These are phyloP conservation scores for Xanthoconium purpureum DNA, from an alignment of 768 basidiomycete genomes.

Conservation along the genomic window DNA sequence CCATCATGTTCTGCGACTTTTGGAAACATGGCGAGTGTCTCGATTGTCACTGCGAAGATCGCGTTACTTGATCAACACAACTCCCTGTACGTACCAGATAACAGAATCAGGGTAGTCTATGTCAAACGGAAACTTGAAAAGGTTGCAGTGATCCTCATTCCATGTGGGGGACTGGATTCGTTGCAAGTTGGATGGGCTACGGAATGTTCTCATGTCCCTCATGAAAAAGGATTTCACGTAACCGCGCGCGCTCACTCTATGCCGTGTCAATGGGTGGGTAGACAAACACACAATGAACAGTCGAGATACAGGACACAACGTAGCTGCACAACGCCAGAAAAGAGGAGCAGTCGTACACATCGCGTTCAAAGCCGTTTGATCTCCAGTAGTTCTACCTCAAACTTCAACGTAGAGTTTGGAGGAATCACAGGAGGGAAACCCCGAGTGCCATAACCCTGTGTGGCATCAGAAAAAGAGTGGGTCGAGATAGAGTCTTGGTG, in stretches of 20 bases:
- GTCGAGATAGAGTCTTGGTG: constrained; percentile 17
- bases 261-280: not conserved
- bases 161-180: too few relatives aligned
- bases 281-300: constrained; percentile 19
- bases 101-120: too few relatives aligned
- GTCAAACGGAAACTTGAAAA: too few relatives aligned
- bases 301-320: constrained; percentile 27
- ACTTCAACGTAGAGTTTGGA: constrained; percentile 66
- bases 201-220: too few relatives aligned
- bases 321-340: constrained; percentile 16
- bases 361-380: constrained; percentile 43
- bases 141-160: too few relatives aligned
- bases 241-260: not conserved
- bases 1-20: not conserved
- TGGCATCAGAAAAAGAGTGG: constrained; percentile 1
- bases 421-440: constrained; percentile 83
- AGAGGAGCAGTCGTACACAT: constrained; percentile 20
- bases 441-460: constrained; percentile 66
- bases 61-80: too few relatives aligned
- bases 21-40: too few relatives aligned
- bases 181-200: too few relatives aligned
- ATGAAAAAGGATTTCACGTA: too few relatives aligned
- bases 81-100: too few relatives aligned
- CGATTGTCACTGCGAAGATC: too few relatives aligned
- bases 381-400: constrained; percentile 80